phyloP scores from a whole-genome alignment of 163 green algal genomes.

The Chlamydomonas reinhardtii region DNA sequence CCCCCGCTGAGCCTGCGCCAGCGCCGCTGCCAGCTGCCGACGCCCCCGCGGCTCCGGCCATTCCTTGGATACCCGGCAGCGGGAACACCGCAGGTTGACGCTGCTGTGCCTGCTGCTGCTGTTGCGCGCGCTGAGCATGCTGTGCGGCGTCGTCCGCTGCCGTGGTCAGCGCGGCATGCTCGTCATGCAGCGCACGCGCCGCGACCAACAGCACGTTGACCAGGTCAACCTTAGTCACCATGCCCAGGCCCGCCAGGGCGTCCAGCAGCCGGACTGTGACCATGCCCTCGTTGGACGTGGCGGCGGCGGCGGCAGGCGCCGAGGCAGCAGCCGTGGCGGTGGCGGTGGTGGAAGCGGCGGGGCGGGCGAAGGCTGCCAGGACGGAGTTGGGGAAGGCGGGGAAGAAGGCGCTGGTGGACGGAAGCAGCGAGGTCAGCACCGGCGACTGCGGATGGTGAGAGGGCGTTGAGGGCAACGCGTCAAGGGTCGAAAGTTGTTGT shows the following conservation, averaged over 20 bases:
- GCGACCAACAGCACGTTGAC: background rate
- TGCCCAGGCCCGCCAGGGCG: constrained; percentile 51
- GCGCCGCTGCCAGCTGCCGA: too few species aligned
- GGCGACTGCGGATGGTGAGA: background rate
- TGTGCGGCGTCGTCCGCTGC: background rate
- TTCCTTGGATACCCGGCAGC: too few species aligned
- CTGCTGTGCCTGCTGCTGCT: background rate
- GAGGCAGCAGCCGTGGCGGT: background rate
- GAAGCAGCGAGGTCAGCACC: constrained; percentile 52
- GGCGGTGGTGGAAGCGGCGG: background rate
- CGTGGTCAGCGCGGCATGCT: background rate
- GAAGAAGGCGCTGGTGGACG: constrained; percentile 52
- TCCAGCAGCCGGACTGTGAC: constrained; percentile 49
- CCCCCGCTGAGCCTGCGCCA: background rate
- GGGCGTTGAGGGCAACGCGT: too few species aligned
- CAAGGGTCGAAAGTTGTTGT: too few species aligned
- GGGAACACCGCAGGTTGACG: background rate
- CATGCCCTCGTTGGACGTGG: too few species aligned
- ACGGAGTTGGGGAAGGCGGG: background rate
- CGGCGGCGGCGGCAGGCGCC: background rate
- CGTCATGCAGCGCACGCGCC: constrained; percentile 49
- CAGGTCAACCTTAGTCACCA: constrained; percentile 30
- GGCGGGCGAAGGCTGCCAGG: background rate
- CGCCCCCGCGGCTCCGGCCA: too few species aligned
- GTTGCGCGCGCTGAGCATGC: background rate